Conservation (phyloP, 371 early-diverging fungal species). For the Chytridium lagenaria region DNA sequence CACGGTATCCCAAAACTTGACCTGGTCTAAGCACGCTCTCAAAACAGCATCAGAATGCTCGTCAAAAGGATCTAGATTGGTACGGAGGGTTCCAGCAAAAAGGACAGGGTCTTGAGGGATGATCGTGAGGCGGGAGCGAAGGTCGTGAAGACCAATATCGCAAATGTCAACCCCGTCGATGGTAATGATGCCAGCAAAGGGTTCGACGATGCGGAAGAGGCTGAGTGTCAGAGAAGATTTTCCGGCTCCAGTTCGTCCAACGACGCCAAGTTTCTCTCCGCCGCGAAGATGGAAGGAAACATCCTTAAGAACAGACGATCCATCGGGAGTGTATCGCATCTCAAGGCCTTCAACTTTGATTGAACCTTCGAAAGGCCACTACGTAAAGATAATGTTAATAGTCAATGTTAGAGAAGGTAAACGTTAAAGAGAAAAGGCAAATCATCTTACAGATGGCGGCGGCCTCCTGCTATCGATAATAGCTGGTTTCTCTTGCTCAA, state of each 20-base stretch:
- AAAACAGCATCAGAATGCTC: slow-evolving; percentile 62
- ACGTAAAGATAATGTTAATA: too few relatives aligned
- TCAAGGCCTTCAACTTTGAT: slow-evolving; percentile 57
- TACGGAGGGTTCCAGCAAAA: slow-evolving; percentile 49
- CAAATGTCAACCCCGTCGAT: slow-evolving; percentile 66
- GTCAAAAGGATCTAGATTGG: slow-evolving; percentile 68
- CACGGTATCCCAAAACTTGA: not conserved
- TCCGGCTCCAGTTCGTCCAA: slow-evolving; percentile 68
- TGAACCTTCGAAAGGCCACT: slow-evolving; percentile 70
- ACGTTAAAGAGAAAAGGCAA: too few relatives aligned
- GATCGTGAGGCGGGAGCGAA: slow-evolving; percentile 47
- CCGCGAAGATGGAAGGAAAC: slow-evolving; percentile 67
- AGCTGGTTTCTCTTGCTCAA: slow-evolving; percentile 43
- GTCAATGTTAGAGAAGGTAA: too few relatives aligned
- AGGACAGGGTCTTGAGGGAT: slow-evolving; percentile 61
- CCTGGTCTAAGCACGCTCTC: slow-evolving; percentile 29
- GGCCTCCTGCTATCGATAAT: slow-evolving; percentile 47
- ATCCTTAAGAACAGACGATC: slow-evolving; percentile 56
- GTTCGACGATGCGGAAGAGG: slow-evolving; percentile 68
- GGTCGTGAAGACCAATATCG: slow-evolving; percentile 42
- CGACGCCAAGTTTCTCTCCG: slow-evolving; percentile 78
- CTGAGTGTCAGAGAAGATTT: slow-evolving; percentile 63
- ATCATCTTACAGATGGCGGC: too few relatives aligned
- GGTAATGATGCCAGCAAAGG: slow-evolving; percentile 63
- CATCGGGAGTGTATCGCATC: slow-evolving; percentile 45